These are phyloP conservation scores for Lyophyllum shimeji DNA, from an alignment of 768 basidiomycete genomes.

Conservation along the genomic window DNA sequence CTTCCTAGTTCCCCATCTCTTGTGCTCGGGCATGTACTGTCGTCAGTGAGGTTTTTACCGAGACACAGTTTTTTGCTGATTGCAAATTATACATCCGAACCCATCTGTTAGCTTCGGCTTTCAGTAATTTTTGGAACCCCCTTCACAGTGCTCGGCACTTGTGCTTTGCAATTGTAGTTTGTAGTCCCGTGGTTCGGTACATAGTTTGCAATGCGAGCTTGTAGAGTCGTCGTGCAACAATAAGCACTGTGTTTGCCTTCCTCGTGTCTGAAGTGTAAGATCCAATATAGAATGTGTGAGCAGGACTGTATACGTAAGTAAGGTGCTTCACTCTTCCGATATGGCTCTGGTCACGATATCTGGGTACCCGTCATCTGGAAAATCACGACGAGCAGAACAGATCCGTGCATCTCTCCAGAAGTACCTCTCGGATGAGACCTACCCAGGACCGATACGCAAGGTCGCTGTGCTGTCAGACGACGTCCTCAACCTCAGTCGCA, in stretches of 20 bases:
- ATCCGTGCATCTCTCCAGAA: conserved; percentile 57
- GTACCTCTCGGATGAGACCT: conserved; percentile 46
- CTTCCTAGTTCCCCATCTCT: conserved; percentile 56
- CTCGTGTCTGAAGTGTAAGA: no score
- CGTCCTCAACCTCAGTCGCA: conserved; percentile 57
- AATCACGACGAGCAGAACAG: conserved; percentile 70
- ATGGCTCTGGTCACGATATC: conserved; percentile 95
- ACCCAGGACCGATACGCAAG: conserved; percentile 49
- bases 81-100: conserved; percentile 98
- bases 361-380: conserved; percentile 88
- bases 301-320: neutral
- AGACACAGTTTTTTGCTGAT: conserved; percentile 95
- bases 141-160: conserved; percentile 17
- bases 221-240: no score
- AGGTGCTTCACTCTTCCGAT: neutral
- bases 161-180: conserved; percentile 5
- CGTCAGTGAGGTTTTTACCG: conserved; percentile 95
- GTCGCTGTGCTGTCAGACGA: conserved; percentile 73
- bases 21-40: conserved; percentile 96
- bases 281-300: no score
- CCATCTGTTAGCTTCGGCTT: conserved; percentile 86
- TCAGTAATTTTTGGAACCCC: conserved; percentile 88
- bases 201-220: neutral
- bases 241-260: no score
- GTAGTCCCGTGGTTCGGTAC: neutral